phyloP scores from a whole-genome alignment of 2,329 filamentous ascomycete species.

The Leptographium radiaticola region DNA sequence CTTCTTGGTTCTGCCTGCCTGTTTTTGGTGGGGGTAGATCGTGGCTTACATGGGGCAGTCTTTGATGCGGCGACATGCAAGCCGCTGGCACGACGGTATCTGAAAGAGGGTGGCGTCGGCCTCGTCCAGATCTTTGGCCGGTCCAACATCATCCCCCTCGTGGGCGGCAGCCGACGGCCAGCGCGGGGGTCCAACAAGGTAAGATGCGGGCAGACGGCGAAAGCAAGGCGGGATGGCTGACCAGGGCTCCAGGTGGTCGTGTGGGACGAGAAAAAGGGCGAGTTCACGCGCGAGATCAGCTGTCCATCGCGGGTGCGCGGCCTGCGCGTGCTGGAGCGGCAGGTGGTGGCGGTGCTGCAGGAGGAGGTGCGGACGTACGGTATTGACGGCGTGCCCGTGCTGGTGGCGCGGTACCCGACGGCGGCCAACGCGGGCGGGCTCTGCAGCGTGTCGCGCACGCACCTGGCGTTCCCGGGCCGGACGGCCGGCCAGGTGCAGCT shows the following conservation, averaged over 20 bases:
- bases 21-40: not conserved
- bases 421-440: slow-evolving; percentile 72
- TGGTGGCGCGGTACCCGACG: slow-evolving; percentile 69
- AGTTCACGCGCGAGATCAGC: slow-evolving; percentile 61
- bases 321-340: slow-evolving; percentile 61
- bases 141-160: slow-evolving; percentile 76
- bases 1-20: not conserved
- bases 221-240: not conserved
- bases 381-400: slow-evolving; percentile 58
- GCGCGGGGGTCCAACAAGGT: slow-evolving; percentile 84
- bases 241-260: slow-evolving; percentile 50
- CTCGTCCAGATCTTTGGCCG: slow-evolving; percentile 77
- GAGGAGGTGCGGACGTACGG: slow-evolving; percentile 73
- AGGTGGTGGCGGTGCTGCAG: slow-evolving; percentile 68
- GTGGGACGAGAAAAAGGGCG: slow-evolving; percentile 78
- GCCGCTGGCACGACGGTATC: slow-evolving; percentile 51
- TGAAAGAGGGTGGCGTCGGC: slow-evolving; percentile 64
- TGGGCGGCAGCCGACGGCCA: slow-evolving; percentile 74
- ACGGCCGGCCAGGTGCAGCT: slow-evolving; percentile 81
- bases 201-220: not conserved
- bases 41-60: slow-evolving; percentile 30
- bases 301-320: slow-evolving; percentile 70
- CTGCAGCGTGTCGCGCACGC: slow-evolving; percentile 60
- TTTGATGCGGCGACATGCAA: slow-evolving; percentile 62
- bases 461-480: slow-evolving; percentile 73